Evolutionary conservation across 2,329 filamentous ascomycete genomes (phyloP).

Genomic region (Ceratocystiopsis brevicomis): DNA sequence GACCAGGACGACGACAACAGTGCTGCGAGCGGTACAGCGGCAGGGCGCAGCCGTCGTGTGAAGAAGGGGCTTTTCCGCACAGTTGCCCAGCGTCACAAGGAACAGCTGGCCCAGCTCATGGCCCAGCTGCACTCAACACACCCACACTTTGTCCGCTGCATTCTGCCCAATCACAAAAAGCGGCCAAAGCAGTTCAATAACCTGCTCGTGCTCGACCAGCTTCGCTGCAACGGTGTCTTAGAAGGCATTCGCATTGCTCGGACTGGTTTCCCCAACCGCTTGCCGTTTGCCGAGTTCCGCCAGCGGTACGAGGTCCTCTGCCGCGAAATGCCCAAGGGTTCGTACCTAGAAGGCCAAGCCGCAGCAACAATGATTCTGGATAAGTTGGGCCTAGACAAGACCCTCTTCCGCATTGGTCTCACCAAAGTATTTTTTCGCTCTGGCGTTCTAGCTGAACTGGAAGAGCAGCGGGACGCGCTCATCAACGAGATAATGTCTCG

Average conservation of each 20-base stretch:
- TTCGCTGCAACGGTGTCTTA: conserved; percentile 98
- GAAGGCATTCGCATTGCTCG: conserved; percentile 94
- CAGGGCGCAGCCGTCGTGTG: conserved; percentile 55
- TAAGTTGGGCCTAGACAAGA: conserved; percentile 65
- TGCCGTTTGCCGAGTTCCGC: conserved; percentile 84
- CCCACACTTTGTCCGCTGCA: conserved; percentile 94
- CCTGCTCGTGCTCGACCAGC: conserved; percentile 82
- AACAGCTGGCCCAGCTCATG: conserved; percentile 95
- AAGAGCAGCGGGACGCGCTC: conserved; percentile 83
- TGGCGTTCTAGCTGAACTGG: conserved; percentile 84
- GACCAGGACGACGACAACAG: conserved; percentile 53
- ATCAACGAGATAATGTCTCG: conserved; percentile 86
- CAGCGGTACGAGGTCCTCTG: conserved; percentile 93
- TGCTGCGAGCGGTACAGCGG: conserved; percentile 12
- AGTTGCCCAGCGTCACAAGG: conserved; percentile 90
- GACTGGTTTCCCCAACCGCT: conserved; percentile 87
- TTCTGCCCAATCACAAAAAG: conserved; percentile 96
- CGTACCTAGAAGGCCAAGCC: conserved; percentile 71
- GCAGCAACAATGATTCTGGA: conserved; percentile 76
- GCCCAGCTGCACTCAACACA: conserved; percentile 84
- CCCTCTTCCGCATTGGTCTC: conserved; percentile 79
- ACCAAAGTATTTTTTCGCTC: conserved; percentile 98
- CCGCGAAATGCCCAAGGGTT: conserved; percentile 17
- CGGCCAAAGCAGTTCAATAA: conserved; percentile 81
- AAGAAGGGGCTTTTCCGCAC: conserved; percentile 97